Conservation (phyloP, 106 monocot species). For the Dendrobium nobile region DNA sequence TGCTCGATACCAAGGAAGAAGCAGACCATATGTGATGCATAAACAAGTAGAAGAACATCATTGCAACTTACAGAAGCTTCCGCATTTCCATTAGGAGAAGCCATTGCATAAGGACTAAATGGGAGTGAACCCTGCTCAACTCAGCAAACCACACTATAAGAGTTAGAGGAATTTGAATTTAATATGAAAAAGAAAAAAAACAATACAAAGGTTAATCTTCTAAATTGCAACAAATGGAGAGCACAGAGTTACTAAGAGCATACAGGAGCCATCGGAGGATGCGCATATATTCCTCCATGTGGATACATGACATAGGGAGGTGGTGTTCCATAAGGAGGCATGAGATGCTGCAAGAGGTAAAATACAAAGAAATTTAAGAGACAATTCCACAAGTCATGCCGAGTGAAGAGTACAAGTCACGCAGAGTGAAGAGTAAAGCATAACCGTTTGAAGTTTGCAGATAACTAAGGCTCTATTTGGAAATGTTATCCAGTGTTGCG, state of each 20-base stretch:
- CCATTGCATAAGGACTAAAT: constrained; percentile 70
- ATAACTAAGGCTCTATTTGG: neutral
- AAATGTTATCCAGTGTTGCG: neutral
- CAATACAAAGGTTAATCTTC: neutral
- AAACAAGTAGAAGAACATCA: neutral
- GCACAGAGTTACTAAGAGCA: neutral
- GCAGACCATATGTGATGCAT: neutral
- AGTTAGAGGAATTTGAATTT: constrained; percentile 2
- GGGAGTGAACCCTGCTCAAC: constrained; percentile 63
- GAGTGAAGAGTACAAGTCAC: neutral
- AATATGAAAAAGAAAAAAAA: constrained; percentile 4
- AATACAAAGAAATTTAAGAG: neutral
- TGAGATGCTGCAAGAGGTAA: constrained; percentile 39
- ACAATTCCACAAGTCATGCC: neutral
- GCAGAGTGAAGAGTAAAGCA: neutral
- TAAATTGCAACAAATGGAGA: neutral
- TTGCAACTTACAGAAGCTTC: constrained; percentile 68
- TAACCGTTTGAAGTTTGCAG: neutral
- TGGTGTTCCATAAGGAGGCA: constrained; percentile 89
- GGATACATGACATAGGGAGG: constrained; percentile 95
- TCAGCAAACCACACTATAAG: constrained; percentile 4
- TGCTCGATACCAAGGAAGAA: neutral
- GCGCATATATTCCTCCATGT: constrained; percentile 78
- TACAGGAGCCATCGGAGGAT: constrained; percentile 91
- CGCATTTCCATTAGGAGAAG: constrained; percentile 66